Evolutionary conservation across 2,329 filamentous ascomycete species (phyloP).

Genomic region (Fusarium liriodendri): DNA sequence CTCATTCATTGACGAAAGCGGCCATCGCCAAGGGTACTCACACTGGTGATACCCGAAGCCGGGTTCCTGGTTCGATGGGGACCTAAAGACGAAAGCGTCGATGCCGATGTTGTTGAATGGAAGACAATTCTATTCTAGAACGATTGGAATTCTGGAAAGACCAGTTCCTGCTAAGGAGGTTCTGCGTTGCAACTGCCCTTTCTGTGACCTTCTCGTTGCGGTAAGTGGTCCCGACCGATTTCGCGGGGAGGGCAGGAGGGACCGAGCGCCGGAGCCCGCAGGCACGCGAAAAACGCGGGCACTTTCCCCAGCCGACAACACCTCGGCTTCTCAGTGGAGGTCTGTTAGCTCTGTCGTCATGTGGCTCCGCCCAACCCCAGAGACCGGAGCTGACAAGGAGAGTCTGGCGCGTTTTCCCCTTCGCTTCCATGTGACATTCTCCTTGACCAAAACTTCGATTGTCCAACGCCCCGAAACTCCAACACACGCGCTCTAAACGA

Average conservation of each 20-base stretch:
- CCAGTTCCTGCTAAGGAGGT: background rate
- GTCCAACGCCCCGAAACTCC: background rate
- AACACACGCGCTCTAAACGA: background rate
- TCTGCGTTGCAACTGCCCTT: background rate
- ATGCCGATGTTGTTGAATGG: background rate
- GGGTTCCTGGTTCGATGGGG: slow-evolving; percentile 13
- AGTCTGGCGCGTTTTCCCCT: slow-evolving; percentile 19
- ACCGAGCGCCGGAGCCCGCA: background rate
- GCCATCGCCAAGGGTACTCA: slow-evolving; percentile 6
- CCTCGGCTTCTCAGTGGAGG: slow-evolving; percentile 35
- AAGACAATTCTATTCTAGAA: slow-evolving; percentile 9
- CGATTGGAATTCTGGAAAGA: slow-evolving; percentile 2
- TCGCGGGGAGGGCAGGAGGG: background rate
- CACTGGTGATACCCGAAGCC: slow-evolving; percentile 8
- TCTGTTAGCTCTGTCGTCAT: slow-evolving; percentile 35
- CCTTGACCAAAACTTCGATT: slow-evolving; percentile 13
- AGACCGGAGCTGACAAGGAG: slow-evolving; percentile 4
- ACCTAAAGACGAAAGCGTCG: background rate
- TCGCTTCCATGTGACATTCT: slow-evolving; percentile 21
- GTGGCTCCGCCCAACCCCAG: slow-evolving; percentile 37
- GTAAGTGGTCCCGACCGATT: background rate
- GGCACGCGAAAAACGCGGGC: background rate
- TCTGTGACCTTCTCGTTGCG: slow-evolving; percentile 3
- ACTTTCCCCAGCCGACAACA: slow-evolving; percentile 19
- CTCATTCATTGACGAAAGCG: slow-evolving; percentile 6